Conservation (phyloP, 352 stramenopile species). For the Globisporangium mamillatum region DNA sequence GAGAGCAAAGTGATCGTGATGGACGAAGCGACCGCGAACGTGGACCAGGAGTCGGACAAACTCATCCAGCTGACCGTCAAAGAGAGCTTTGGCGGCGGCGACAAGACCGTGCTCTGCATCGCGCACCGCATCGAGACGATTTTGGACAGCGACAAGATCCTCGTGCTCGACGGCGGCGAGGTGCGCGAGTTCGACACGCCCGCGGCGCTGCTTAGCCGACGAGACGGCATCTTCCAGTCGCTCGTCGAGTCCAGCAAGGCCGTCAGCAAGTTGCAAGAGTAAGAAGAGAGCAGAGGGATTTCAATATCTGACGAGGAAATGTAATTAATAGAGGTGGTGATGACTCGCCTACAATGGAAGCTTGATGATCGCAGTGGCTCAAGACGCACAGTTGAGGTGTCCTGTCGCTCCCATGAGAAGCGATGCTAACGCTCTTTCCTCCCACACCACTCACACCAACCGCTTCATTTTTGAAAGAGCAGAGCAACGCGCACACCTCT, state of each 20-base stretch:
- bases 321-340: background rate
- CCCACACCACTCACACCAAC: too few relatives aligned
- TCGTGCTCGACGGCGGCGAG: slow-evolving; percentile 82
- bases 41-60: slow-evolving; percentile 79
- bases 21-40: slow-evolving; percentile 93
- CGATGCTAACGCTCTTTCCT: too few relatives aligned
- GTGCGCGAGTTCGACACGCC: slow-evolving; percentile 86
- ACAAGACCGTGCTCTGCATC: slow-evolving; percentile 91
- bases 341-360: background rate
- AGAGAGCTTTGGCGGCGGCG: slow-evolving; percentile 50
- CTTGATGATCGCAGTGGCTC: background rate
- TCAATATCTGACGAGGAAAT: background rate
- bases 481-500: background rate
- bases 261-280: slow-evolving; percentile 6
- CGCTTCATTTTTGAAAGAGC: too few relatives aligned
- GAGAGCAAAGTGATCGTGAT: slow-evolving; percentile 88
- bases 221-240: slow-evolving; percentile 40
- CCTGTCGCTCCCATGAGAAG: too few relatives aligned
- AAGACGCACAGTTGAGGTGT: too few relatives aligned
- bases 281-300: background rate
- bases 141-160: slow-evolving; percentile 84
- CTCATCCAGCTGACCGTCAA: slow-evolving; percentile 73
- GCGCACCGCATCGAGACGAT: slow-evolving; percentile 93
- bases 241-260: slow-evolving; percentile 33
- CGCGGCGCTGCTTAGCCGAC: slow-evolving; percentile 41